Conservation (phyloP, 2,329 filamentous ascomycete species). For the Alternaria gansuensis region DNA sequence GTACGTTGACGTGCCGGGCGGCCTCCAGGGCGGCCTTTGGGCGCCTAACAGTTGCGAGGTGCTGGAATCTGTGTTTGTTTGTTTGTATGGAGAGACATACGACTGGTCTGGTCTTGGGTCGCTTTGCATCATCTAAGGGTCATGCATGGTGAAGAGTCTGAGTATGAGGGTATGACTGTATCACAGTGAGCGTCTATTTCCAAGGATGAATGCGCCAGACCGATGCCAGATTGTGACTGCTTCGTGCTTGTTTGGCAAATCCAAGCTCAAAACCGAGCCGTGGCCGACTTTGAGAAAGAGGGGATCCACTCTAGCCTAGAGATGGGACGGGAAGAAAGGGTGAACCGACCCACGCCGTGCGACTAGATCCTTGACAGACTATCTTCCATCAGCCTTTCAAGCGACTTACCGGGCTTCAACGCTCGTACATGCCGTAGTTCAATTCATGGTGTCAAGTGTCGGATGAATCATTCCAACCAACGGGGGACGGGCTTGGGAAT, state of each 20-base stretch:
- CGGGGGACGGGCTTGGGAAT: slow-evolving; percentile 19
- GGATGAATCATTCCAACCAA: slow-evolving; percentile 27
- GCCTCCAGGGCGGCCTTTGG: slow-evolving; percentile 37
- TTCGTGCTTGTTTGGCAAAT: slow-evolving; percentile 17
- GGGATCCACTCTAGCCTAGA: slow-evolving; percentile 4
- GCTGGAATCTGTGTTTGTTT: slow-evolving; percentile 30
- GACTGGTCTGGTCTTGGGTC: slow-evolving; percentile 19
- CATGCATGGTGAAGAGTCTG: slow-evolving; percentile 8
- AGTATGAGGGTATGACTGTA: slow-evolving; percentile 11
- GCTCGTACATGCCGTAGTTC: slow-evolving; percentile 10
- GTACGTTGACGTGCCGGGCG: slow-evolving; percentile 24
- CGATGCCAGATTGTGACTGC: slow-evolving; percentile 17
- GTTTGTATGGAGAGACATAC: slow-evolving; percentile 24
- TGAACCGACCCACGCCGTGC: slow-evolving; percentile 5
- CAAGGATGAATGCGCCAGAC: slow-evolving; percentile 2
- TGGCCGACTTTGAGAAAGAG: slow-evolving; percentile 3
- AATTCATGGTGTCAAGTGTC: slow-evolving; percentile 12
- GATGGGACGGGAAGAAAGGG: slow-evolving; percentile 11
- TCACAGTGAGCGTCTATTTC: not conserved
- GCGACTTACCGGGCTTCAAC: slow-evolving; percentile 17
- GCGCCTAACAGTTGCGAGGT: slow-evolving; percentile 35
- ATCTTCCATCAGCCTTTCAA: slow-evolving; percentile 7
- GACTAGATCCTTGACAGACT: slow-evolving; percentile 9
- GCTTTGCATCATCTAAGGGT: slow-evolving; percentile 21
- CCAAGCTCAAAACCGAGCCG: slow-evolving; percentile 8